Evolutionary conservation across 345 rosid species (phyloP), one percentile per base, ranked within the genome.

Genomic region (Murraya paniculata): DNA sequence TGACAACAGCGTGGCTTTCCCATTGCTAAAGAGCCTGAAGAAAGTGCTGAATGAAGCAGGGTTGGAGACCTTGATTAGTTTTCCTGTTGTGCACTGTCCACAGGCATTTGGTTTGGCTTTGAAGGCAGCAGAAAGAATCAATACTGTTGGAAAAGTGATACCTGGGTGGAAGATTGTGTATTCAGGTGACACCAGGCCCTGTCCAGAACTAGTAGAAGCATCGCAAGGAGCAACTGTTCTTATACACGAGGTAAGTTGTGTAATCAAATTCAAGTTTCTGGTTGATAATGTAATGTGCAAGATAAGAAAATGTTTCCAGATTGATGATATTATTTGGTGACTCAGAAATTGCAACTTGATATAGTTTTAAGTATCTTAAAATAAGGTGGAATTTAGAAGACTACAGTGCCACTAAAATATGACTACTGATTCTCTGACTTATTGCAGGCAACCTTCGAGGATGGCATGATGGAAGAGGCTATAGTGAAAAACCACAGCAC

Each of bases 161-260:
- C 97, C 91, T 0, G 99, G 99, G 41, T 95, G 99, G 99, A 95
- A 92, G 86, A 81, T 93, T 72, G 99, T 89, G 75, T 93, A 95
- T 78, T 95, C 99, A 3, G 99, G 99, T 27, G 99, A 95, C 84
- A 89, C 99, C 14, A 92, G 99, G 85, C 99, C 99, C 53, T 92
- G 98, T 80, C 92, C 91, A 1, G 93, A 90, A 72, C 80, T 85
- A 6, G 75, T 89, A 1, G 92, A 92, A 82, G 98, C 96, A 55
- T 87, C 94, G 74, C 85, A 79, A 55, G 94, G 90, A 56, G 98
- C 98, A 53, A 93, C 98, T 5, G 83, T 93, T 79, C 99, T 95
- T 36, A 89, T 95, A 86, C 96, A 95, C 9, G 98, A 95, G 98
- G 98, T 83, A 86, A 87, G 80, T 82, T 64, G 24, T 59, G 5